phyloP scores from a whole-genome alignment of 148 eudicot genomes.

The Fallopia convolvulus region DNA sequence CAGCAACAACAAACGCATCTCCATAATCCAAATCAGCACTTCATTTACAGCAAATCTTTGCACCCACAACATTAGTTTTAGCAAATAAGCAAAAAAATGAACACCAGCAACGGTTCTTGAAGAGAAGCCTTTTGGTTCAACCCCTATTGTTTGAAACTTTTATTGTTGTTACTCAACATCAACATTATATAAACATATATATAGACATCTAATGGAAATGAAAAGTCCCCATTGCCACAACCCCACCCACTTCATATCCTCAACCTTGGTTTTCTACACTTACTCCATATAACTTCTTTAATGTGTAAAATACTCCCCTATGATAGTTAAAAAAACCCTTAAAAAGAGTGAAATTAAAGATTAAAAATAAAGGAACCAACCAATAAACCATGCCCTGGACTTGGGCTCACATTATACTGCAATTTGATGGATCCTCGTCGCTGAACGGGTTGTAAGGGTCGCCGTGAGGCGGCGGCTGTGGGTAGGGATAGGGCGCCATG shows the following conservation, averaged over 20 bases:
- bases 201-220: neutral
- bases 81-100: neutral
- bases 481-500: slow-evolving; percentile 49
- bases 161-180: neutral
- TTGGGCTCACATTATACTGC: slow-evolving; percentile 64
- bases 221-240: neutral
- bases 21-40: neutral
- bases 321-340: neutral
- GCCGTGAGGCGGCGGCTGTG: slow-evolving; percentile 36
- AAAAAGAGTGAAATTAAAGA: neutral
- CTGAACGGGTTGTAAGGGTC: slow-evolving; percentile 68
- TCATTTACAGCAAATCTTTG: slow-evolving; percentile 3
- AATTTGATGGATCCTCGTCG: slow-evolving; percentile 85
- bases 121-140: neutral
- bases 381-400: neutral
- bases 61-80: neutral
- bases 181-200: slow-evolving; percentile 1
- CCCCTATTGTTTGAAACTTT: neutral
- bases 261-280: slow-evolving; percentile 7
- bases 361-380: slow-evolving; percentile 8
- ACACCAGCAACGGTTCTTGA: neutral
- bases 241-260: slow-evolving; percentile 2
- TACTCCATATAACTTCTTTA: slow-evolving; percentile 14
- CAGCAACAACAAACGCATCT: neutral
- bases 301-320: slow-evolving; percentile 9